phyloP scores from a whole-genome alignment of 805 yeast species.

The Kluyveromyces siamensis region DNA sequence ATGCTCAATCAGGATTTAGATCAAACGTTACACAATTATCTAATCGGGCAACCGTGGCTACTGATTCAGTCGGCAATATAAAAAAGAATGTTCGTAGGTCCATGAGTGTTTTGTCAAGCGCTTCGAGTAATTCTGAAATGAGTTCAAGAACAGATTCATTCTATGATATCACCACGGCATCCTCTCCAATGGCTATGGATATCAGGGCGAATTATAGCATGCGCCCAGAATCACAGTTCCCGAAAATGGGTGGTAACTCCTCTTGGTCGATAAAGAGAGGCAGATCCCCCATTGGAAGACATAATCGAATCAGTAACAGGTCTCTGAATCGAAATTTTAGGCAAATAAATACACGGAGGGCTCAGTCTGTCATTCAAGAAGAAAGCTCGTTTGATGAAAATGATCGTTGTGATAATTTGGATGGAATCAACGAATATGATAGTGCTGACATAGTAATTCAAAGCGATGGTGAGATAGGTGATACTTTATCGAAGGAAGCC shows the following conservation, averaged over 20 bases:
- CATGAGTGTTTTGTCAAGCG: constrained; percentile 29
- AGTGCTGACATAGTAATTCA: neutral
- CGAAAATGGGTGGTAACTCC: constrained; percentile 7
- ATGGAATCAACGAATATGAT: neutral
- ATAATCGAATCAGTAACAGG: constrained; percentile 8
- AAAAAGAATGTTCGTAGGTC: constrained; percentile 23
- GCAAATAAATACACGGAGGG: constrained; percentile 10
- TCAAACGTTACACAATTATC: constrained; percentile 7
- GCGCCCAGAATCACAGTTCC: constrained; percentile 1
- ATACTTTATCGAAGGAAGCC: constrained; percentile 3
- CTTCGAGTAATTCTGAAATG: constrained; percentile 32
- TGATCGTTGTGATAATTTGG: constrained; percentile 5
- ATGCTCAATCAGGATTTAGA: constrained; percentile 9
- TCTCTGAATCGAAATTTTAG: constrained; percentile 15
- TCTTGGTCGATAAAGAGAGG: constrained; percentile 15
- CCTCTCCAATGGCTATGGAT: constrained; percentile 16
- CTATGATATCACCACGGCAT: constrained; percentile 31
- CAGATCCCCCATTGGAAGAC: constrained; percentile 20
- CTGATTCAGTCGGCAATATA: neutral
- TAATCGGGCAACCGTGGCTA: neutral
- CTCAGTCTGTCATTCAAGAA: constrained; percentile 26
- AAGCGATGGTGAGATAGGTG: neutral
- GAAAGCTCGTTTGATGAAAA: constrained; percentile 21
- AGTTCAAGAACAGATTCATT: constrained; percentile 34
- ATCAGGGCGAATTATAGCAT: constrained; percentile 7